Base-by-base conservation (phyloP, 2,329 filamentous ascomycete species). In the Apiospora arundinis region DNA sequence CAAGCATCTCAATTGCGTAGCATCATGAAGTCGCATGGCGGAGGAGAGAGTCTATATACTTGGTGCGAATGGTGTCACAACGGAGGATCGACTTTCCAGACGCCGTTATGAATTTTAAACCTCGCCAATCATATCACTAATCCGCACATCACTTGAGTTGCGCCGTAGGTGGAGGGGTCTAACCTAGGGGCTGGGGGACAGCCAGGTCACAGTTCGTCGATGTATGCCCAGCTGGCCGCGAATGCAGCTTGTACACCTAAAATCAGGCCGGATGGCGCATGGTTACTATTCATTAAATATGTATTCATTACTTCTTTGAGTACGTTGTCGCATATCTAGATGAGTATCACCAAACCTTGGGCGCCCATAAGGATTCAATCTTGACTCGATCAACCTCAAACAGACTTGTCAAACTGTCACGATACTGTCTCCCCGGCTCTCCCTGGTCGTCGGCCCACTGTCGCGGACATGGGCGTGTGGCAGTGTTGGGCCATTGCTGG, bases 321-420 rank as follows among this genome's bases (percentile, higher is more conserved):
- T 63, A 40, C 28, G 6, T 18, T n/a, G 28, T 40, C 32, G 56
- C 56, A 63, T 63, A 37, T 18, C 28, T n/a, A n/a, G n/a, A n/a
- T n/a, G n/a, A n/a, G n/a, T n/a, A 14, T n/a, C 1, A 56, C 32
- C 21, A 40, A 63, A 63, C 32, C 56, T 63, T 40, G 18, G 18
- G 21, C 56, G 11, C 21, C 56, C 32, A 40, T 40, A n/a, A 63
- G 18, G 56, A 63, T 12, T 63, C 56, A 63, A 63, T 63, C 21
- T 40, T 23, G 32, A 63, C 32, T 40, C 32, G 56, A 63, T 63
- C 56, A 63, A 63, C 56, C 56, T 63, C 56, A 63, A 63, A 63
- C 56, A 63, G 18, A 63, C 56, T 40, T 63, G 56, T 63, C 56
- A 63, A 63, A 63, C 56, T 63, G 28, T 63, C 56, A 63, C 56